Percentiles rank a stretch among this genome's conserved stretches.
phyloP scores from a whole-genome alignment of 495 filamentous ascomycete species.

The Trichoderma erinaceum region DNA sequence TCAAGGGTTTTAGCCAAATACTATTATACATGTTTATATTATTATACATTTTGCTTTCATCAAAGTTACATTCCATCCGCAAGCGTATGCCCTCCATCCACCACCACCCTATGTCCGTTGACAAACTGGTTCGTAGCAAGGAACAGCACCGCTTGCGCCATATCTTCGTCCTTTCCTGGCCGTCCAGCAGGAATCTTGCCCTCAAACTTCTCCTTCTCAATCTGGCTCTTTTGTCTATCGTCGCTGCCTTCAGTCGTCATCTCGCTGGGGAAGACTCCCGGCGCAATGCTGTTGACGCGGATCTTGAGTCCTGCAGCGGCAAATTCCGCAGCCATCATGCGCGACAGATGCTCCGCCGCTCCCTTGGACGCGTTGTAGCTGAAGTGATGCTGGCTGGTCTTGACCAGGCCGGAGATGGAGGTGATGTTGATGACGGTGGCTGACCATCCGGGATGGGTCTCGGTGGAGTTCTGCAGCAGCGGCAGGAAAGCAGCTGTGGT shows the following conservation, averaged over 20 bases:
- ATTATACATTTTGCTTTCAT: not conserved
- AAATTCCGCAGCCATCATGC: slow-evolving; percentile 40
- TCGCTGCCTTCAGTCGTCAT: slow-evolving; percentile 56
- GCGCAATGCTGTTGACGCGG: slow-evolving; percentile 20
- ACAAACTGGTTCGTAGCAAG: slow-evolving; percentile 62
- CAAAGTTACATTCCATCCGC: slow-evolving; percentile 19
- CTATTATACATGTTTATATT: too few species aligned
- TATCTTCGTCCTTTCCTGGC: slow-evolving; percentile 67
- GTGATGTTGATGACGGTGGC: slow-evolving; percentile 56
- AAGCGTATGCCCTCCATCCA: slow-evolving; percentile 53
- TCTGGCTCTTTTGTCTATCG: slow-evolving; percentile 55
- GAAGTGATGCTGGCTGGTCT: slow-evolving; percentile 66
- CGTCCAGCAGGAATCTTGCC: slow-evolving; percentile 52
- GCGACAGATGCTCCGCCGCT: slow-evolving; percentile 63
- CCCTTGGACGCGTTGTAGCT: slow-evolving; percentile 71
- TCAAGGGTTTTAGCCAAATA: too few species aligned
- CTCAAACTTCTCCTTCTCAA: slow-evolving; percentile 56
- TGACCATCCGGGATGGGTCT: slow-evolving; percentile 44
- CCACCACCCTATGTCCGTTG: slow-evolving; percentile 60
- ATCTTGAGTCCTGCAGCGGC: slow-evolving; percentile 25
- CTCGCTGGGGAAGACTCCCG: slow-evolving; percentile 57
- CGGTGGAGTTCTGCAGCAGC: slow-evolving; percentile 37
- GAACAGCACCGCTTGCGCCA: slow-evolving; percentile 62
- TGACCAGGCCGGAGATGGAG: slow-evolving; percentile 50
- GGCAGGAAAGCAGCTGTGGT: slow-evolving; percentile 40